A percentile compares a stretch with the other conserved stretches of the same genome.
phyloP scores from a whole-genome alignment of 2,329 filamentous ascomycete species.

The Hymenoscyphus repandus region DNA sequence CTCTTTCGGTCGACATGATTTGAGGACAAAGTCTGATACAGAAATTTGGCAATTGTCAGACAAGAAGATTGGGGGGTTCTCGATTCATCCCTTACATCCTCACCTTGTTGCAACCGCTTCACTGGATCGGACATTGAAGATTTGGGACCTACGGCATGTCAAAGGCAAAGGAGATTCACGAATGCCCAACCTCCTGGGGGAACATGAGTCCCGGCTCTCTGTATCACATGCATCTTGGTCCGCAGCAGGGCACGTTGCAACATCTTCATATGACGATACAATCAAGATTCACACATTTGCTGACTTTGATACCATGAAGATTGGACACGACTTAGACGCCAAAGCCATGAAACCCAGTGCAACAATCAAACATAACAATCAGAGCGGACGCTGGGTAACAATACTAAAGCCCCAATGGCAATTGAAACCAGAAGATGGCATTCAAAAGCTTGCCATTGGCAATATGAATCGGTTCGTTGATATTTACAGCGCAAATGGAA shows the following conservation, averaged over 20 bases:
- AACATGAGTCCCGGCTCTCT: slow-evolving; percentile 76
- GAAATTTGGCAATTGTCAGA: slow-evolving; percentile 74
- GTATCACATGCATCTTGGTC: slow-evolving; percentile 94
- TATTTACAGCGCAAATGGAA: slow-evolving; percentile 74
- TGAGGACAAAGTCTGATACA: slow-evolving; percentile 53
- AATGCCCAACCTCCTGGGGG: slow-evolving; percentile 66
- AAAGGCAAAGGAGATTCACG: slow-evolving; percentile 54
- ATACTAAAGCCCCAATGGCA: slow-evolving; percentile 87
- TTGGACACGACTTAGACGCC: slow-evolving; percentile 51
- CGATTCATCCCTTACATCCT: slow-evolving; percentile 70
- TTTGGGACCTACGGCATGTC: slow-evolving; percentile 89
- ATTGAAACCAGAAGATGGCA: slow-evolving; percentile 65
- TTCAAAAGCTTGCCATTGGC: slow-evolving; percentile 85
- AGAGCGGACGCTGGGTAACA: slow-evolving; percentile 91
- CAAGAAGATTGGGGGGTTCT: slow-evolving; percentile 95
- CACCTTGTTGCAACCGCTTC: slow-evolving; percentile 87
- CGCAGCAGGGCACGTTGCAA: slow-evolving; percentile 76
- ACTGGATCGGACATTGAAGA: slow-evolving; percentile 79
- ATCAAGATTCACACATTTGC: slow-evolving; percentile 86
- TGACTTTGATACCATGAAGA: slow-evolving; percentile 52
- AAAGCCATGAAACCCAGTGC: slow-evolving; percentile 63
- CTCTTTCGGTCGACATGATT: slow-evolving; percentile 73
- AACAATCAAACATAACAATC: slow-evolving; percentile 81
- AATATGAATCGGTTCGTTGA: slow-evolving; percentile 99
- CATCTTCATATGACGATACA: slow-evolving; percentile 90